Evolutionary conservation across 2,329 filamentous ascomycete genomes (phyloP), one percentile per base, ranked within the genome.

Genomic region (Penicillium italicum): DNA sequence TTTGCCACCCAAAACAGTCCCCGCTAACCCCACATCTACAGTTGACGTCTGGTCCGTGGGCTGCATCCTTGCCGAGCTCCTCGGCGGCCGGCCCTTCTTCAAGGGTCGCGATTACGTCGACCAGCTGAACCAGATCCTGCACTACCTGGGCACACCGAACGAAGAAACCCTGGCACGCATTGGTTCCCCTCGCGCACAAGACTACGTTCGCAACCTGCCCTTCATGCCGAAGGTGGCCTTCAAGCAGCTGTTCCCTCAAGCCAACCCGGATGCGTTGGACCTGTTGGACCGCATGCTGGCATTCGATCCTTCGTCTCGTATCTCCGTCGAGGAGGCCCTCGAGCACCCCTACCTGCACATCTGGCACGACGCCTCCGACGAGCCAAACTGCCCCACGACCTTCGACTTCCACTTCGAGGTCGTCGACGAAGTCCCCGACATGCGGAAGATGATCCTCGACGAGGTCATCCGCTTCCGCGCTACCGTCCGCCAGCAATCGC

Each of bases 1-100:
- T 31, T 49, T 48, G 44, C 9, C 16, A 33, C 33, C 38, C 22
- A 30, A 48, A 48, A n/a, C 34, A 18, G 34, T 62, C 22, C 28
- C n/a, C 38, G 9, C 45, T 38, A 43, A 38, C 44, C 50, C 44
- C 44, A 9, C 34, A 38, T 41, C 44, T 36, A 48, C 51, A 97
- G 93, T 99, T 76, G 94, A 99, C 73, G 93, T 99, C 33, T 99
- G 94, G 94, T 99, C 94, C 9, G 93, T 99, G 41, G 94, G 94
- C 59, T 99, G 94, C 72, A 99, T 99, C 68, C 84, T 99, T 51
- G 94, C 94, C 51, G 94, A 99, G 76, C 85, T 99, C 12, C 85
- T 99, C 34, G 94, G 94, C 60, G 93, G 94, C 57, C 89, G 95
- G 57, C 94, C 94, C 41, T 99, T 99, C 82, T 97, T 99, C 83